Percentiles rank a stretch among this genome's conserved stretches.
Evolutionary conservation across 225 moss, liverwort and hornwort species (phyloP).

Genomic region (Marchantia paleacea): DNA sequence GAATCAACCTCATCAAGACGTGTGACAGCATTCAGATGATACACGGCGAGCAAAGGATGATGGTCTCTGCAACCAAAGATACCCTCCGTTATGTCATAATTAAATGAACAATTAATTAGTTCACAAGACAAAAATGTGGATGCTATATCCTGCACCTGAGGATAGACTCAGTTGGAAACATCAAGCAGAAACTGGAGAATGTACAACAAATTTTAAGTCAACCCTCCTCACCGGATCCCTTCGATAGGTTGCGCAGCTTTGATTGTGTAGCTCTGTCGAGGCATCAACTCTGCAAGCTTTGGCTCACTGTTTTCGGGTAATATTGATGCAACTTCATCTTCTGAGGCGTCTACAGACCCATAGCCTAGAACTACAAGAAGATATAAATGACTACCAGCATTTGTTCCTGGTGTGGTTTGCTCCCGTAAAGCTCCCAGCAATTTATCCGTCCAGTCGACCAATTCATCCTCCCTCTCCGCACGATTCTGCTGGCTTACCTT

Average conservation of each 20-base stretch:
- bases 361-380: conserved; percentile 77
- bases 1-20: conserved; percentile 71
- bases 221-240: conserved; percentile 50
- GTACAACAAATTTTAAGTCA: neutral
- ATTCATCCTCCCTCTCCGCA: conserved; percentile 21
- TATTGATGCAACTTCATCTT: conserved; percentile 21
- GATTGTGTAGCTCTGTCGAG: conserved; percentile 75
- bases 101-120: neutral
- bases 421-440: conserved; percentile 55
- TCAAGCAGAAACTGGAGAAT: neutral
- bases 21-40: conserved; percentile 76
- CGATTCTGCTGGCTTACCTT: conserved; percentile 23
- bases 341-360: conserved; percentile 40
- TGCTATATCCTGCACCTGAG: neutral
- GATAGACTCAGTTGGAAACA: neutral
- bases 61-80: conserved; percentile 51
- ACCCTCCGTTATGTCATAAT: neutral
- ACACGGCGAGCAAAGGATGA: conserved; percentile 74
- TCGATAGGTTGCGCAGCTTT: conserved; percentile 71
- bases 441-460: conserved; percentile 52
- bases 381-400: conserved; percentile 66
- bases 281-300: conserved; percentile 55
- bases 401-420: conserved; percentile 58
- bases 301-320: conserved; percentile 15
- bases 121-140: neutral